Conservation (phyloP, 768 basidiomycete species). For the Saitozyma podzolica region DNA sequence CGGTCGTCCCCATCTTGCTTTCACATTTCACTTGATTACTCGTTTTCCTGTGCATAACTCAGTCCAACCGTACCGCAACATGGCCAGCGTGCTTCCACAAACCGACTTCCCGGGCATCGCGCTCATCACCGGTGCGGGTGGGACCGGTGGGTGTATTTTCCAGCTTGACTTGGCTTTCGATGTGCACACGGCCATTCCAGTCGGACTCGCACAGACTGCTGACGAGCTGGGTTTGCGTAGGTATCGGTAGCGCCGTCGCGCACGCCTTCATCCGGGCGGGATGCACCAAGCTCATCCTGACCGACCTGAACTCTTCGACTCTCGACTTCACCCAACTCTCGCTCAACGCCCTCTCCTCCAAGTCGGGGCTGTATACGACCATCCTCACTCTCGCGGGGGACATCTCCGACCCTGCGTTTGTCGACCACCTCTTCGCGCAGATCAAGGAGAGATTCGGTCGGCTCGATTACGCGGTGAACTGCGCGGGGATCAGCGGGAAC, state of each 20-base stretch:
- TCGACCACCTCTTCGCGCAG: constrained; percentile 20
- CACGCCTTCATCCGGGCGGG: constrained; percentile 30
- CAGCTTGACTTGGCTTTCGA: not conserved
- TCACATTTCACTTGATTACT: too few relatives aligned
- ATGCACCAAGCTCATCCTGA: constrained; percentile 21
- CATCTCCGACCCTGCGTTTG: constrained; percentile 23
- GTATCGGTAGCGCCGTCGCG: constrained; percentile 35
- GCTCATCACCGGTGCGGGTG: constrained; percentile 17
- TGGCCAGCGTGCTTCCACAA: too few relatives aligned
- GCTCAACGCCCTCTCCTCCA: not conserved
- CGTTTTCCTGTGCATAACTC: too few relatives aligned
- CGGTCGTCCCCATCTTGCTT: too few relatives aligned
- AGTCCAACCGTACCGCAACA: too few relatives aligned
- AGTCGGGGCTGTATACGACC: not conserved
- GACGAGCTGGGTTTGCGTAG: constrained; percentile 1
- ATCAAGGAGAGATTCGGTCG: constrained; percentile 20
- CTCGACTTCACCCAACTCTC: constrained; percentile 13
- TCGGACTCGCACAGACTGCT: too few relatives aligned
- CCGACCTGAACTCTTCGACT: constrained; percentile 25
- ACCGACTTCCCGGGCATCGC: constrained; percentile 6
- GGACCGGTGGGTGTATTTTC: constrained; percentile 8
- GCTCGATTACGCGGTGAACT: constrained; percentile 37
- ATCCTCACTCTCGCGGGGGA: constrained; percentile 28
- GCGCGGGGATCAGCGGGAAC: constrained; percentile 29
- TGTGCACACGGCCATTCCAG: too few relatives aligned